These are phyloP conservation scores for Ambrosia trifida DNA, from an alignment of 129 eudicot species.

Conservation along the genomic window DNA sequence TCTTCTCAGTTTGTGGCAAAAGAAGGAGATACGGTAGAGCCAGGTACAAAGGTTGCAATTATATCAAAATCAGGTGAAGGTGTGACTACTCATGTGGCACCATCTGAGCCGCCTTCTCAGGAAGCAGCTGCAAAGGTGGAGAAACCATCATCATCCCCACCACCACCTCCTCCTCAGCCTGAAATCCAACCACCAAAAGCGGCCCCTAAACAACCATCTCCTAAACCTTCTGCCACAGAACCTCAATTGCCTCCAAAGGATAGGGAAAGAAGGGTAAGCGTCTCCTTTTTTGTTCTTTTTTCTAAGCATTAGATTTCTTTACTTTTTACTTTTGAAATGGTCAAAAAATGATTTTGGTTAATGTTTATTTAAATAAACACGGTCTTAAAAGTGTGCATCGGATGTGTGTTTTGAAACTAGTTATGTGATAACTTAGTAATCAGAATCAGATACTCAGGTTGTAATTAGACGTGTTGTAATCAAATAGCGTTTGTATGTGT, in stretches of 20 bases:
- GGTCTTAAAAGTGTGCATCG: background rate
- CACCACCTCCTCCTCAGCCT: constrained; percentile 37
- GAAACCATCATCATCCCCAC: constrained; percentile 38
- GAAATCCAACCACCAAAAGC: constrained; percentile 39
- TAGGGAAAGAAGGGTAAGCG: constrained; percentile 65
- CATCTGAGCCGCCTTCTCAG: constrained; percentile 55
- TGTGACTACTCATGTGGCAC: constrained; percentile 55
- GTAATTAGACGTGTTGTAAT: background rate
- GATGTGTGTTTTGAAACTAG: background rate
- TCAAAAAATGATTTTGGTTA: background rate
- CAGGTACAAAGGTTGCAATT: constrained; percentile 56
- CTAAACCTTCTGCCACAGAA: constrained; percentile 54
- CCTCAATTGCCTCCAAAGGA: constrained; percentile 71
- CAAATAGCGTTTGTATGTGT: background rate
- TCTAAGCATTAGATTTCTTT: background rate
- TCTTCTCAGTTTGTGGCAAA: constrained; percentile 53
- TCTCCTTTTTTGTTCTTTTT: background rate
- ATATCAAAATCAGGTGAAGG: constrained; percentile 55
- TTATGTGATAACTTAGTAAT: background rate
- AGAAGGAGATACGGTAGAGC: constrained; percentile 72
- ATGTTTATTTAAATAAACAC: background rate
- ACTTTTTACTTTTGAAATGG: background rate
- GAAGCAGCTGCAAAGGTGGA: constrained; percentile 40
- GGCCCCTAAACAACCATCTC: constrained; percentile 30
- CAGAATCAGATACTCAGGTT: background rate